Evolutionary conservation across 2,329 filamentous ascomycete genomes (phyloP), one percentile per base, ranked within the genome.

Genomic region (Fusarium haematococcum): DNA sequence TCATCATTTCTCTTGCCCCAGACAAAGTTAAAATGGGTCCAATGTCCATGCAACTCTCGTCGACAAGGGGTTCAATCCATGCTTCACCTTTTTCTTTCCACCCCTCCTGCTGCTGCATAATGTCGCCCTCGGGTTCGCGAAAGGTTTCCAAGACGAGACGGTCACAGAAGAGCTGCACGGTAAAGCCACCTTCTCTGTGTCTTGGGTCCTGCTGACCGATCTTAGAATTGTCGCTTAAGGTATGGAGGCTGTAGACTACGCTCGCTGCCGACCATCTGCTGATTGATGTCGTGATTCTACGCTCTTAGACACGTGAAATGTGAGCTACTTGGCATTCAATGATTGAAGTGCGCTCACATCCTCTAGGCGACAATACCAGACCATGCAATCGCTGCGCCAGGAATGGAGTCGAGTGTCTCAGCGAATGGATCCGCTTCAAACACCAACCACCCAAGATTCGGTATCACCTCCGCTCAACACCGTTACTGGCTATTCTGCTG

Each of bases 381-480:
- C 57, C 37, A 30, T 60, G 57, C 57, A 41, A 37, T 32, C 57
- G 57, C 25, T 60, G 57, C 8, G 37, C 37, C 13, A 30, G 57
- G 25, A 60, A 60, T 43, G 57, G 37, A 13, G 57, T 43, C 18
- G 57, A 60, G 37, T 60, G 57, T 3, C 32, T 60, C 23, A 60
- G 57, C 18, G 57, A 60, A 60, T 60, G 35, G 57, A 60, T 60
- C 11, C 35, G 57, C 5, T 60, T 60, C 23, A 60, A 60, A 2
- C 37, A 60, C 37, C 57, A 60, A 2, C 57, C 57, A 11, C 57
- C 57, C 27, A 60, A 60, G 39, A 60, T 60, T 6, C 57, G 37
- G 57, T 43, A 60, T 32, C 23, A 8, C 16, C 6, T 8, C 16
- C 1, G 4, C 18, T 27, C 2, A 37, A 3, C 4, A 18, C 2